phyloP scores from a whole-genome alignment of 176 grass and related monocot species.

The Oryza australiensis region DNA sequence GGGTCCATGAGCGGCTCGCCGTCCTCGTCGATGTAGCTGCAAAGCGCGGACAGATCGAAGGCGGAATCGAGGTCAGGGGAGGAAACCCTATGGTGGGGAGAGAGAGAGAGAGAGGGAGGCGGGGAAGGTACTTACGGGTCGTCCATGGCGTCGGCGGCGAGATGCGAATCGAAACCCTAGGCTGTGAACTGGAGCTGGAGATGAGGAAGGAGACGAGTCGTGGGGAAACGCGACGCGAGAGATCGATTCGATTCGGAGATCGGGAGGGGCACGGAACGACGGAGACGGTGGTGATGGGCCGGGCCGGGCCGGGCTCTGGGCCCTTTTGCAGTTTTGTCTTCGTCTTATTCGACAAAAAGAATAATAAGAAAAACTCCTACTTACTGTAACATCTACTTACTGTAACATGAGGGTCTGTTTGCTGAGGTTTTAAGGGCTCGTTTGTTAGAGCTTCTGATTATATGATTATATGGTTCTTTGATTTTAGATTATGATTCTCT shows the following conservation, averaged over 20 bases:
- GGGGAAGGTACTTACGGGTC: conserved; percentile 38
- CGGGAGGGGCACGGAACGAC: not conserved
- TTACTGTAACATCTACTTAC: no score
- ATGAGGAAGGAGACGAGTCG: not conserved
- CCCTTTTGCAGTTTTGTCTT: no score
- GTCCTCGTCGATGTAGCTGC: conserved; percentile 81
- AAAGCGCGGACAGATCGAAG: not conserved
- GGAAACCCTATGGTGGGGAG: not conserved
- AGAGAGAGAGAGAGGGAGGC: not conserved
- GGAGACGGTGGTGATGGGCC: not conserved
- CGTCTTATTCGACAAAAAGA: no score
- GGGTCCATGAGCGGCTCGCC: conserved; percentile 80
- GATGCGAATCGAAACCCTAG: conserved; percentile 37
- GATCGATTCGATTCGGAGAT: not conserved
- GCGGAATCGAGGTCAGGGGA: not conserved
- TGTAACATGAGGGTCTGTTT: no score
- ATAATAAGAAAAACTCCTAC: no score
- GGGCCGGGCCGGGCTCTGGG: no score
- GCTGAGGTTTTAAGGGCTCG: no score
- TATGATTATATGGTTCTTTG: no score
- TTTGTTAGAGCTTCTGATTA: no score
- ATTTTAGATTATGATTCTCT: no score
- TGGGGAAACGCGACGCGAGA: not conserved
- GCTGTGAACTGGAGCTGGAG: no score
- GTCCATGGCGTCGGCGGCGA: conserved; percentile 12